Base-by-base conservation (phyloP, 179 eudicot species). In the Patellifolia procumbens region DNA sequence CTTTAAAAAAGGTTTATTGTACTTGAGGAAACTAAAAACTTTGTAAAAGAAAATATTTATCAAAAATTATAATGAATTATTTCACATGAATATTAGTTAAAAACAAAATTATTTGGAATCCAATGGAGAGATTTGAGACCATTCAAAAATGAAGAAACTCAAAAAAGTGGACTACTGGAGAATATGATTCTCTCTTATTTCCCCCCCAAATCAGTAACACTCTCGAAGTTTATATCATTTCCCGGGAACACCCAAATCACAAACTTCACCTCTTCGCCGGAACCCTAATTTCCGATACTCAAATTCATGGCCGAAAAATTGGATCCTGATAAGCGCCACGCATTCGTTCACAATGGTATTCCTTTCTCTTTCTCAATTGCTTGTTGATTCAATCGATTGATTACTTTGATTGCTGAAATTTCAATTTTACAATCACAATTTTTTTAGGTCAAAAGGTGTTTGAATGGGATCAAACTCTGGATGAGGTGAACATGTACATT, bases 391-490 rank as follows among this genome's bases (percentile, higher is more conserved):
- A 26, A 62, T 78, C 37, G 28, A 8, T 59, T 64, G 2, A 17
- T 45, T 42, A 59, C n/a, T 19, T 80, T 70, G 26, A 58, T 53
- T 74, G 11, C 71, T 31, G 70, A 60, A 51, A 37, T 17, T 78
- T 56, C 72, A 63, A 24, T 19, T 46, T 76, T 32, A 13, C 4
- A 46, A 7, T 62, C 16, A 22, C 5, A 35, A 64, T 58, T 63
- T 26, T n/a, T 74, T 37, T 46, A 95, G 99, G 89, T 82, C 97
- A 91, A 78, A 90, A 93, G 80, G 97, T 93, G 35, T 95, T 95
- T 53, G 97, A 95, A 67, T 95, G 99, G 97, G 97, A 95, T 48
- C 97, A 95, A 85, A 93, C 97, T 60, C 90, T 93, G 56, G 99
- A 95, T 45, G 97, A 94, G 81, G 90, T 94, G 62, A 92, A 94